Percentiles rank a stretch among this genome's conserved stretches.
Conservation (phyloP, 2,329 filamentous ascomycete genomes). For the Arthrocladium fulminans region DNA sequence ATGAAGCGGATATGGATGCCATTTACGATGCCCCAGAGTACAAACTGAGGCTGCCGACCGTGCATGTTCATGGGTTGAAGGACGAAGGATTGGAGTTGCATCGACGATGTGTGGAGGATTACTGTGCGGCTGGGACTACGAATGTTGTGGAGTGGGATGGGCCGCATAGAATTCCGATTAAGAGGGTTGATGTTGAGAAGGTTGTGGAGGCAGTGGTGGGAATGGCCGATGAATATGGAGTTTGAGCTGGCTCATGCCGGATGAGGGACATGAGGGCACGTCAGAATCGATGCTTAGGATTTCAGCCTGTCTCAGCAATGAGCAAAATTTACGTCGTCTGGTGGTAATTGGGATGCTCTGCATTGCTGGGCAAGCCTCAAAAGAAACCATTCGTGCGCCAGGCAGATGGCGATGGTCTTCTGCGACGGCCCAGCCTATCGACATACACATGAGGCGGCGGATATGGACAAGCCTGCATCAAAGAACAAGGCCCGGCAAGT, state of each 20-base stretch:
- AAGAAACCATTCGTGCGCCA: too few species aligned
- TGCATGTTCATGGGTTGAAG: slow-evolving; percentile 59
- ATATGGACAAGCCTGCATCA: too few species aligned
- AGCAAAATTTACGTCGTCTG: too few species aligned
- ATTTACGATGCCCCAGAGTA: slow-evolving; percentile 31
- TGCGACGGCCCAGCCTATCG: too few species aligned
- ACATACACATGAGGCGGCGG: too few species aligned
- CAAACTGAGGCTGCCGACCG: slow-evolving; percentile 48
- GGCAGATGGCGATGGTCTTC: too few species aligned
- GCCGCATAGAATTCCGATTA: slow-evolving; percentile 61
- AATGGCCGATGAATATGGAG: slow-evolving; percentile 43
- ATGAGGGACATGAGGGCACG: too few species aligned
- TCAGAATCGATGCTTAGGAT: too few species aligned
- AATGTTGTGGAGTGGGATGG: slow-evolving; percentile 65
- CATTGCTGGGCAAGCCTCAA: too few species aligned
- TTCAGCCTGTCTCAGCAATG: too few species aligned
- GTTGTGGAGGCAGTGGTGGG: slow-evolving; percentile 47
- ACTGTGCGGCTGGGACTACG: slow-evolving; percentile 48
- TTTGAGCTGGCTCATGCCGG: slow-evolving; percentile 21
- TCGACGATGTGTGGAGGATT: slow-evolving; percentile 47
- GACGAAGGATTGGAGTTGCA: slow-evolving; percentile 55
- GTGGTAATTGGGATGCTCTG: too few species aligned
- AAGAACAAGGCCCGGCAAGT: too few species aligned
- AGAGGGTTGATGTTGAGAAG: slow-evolving; percentile 53
- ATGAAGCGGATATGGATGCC: slow-evolving; percentile 19